These are phyloP conservation scores for Rhododendron griersonianum DNA, from an alignment of 148 eudicot genomes.

Conservation along the genomic window DNA sequence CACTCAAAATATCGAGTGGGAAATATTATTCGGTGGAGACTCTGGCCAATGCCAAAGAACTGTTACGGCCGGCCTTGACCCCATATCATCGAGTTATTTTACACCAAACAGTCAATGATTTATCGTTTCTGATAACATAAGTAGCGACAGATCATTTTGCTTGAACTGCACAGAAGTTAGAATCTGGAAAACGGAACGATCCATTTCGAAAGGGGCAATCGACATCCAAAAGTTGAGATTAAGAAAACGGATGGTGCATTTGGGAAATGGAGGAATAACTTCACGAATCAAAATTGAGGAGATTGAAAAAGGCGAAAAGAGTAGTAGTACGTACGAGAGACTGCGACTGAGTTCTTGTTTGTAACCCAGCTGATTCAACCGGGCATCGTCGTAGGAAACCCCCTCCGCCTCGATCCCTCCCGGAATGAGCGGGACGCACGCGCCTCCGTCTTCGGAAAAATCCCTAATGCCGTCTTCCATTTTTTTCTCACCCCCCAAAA, in stretches of 20 bases:
- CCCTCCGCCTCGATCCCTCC: not conserved
- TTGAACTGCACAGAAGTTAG: not conserved
- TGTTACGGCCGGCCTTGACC: no score
- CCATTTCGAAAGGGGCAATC: no score
- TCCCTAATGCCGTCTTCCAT: slow-evolving; percentile 6
- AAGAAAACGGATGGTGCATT: not conserved
- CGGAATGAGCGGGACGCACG: slow-evolving; percentile 9
- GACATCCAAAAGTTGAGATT: no score
- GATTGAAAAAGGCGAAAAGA: not conserved
- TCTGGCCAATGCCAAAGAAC: not conserved
- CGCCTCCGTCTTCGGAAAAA: not conserved
- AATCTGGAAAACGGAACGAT: not conserved
- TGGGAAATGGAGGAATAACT: not conserved
- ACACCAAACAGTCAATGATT: not conserved
- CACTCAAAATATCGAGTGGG: no score
- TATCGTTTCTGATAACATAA: not conserved
- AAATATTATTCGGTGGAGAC: no score
- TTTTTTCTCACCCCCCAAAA: not conserved
- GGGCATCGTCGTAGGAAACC: slow-evolving; percentile 17
- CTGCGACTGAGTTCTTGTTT: slow-evolving; percentile 67
- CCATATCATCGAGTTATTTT: not conserved
- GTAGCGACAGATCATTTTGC: not conserved
- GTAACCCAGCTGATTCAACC: slow-evolving; percentile 54
- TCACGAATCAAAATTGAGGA: no score
- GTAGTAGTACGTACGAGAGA: slow-evolving; percentile 41